Percentiles rank a stretch among this genome's conserved stretches.
These are phyloP conservation scores for Tulasnella calospora DNA, from an alignment of 768 basidiomycete genomes.

Conservation along the genomic window DNA sequence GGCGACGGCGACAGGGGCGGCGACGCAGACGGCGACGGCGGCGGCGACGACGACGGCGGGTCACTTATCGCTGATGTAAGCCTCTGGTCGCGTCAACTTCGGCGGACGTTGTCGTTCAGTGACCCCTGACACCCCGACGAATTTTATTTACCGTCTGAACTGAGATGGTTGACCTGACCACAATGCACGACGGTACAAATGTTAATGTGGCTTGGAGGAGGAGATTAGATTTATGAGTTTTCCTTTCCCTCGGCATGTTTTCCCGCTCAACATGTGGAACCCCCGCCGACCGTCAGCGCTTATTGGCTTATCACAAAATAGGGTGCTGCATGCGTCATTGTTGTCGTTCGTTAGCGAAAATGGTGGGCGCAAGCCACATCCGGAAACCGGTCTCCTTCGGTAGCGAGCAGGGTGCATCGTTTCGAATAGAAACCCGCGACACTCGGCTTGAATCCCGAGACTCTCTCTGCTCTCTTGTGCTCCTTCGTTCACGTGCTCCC, in stretches of 20 bases:
- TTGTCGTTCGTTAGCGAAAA: not conserved
- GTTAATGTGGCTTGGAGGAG: not conserved
- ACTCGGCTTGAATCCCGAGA: not conserved
- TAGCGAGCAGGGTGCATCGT: not conserved
- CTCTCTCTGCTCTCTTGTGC: not conserved
- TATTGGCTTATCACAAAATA: not conserved
- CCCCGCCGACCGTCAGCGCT: not conserved
- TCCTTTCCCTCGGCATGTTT: not conserved
- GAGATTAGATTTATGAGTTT: constrained; percentile 10
- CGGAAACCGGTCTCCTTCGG: not conserved
- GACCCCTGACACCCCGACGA: no score
- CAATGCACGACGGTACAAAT: no score
- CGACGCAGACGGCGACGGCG: no score
- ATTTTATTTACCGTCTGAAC: no score
- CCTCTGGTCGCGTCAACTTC: no score
- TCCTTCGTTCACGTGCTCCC: not conserved
- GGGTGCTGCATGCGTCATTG: not conserved
- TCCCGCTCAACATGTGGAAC: not conserved
- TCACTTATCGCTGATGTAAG: no score
- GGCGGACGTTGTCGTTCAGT: no score
- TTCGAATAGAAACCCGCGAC: not conserved
- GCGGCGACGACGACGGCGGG: no score
- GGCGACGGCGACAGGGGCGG: no score
- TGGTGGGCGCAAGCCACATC: not conserved
- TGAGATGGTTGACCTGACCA: no score